These are phyloP conservation scores for Capsicum pubescens DNA, from an alignment of 257 asterid genomes.

Conservation along the genomic window DNA sequence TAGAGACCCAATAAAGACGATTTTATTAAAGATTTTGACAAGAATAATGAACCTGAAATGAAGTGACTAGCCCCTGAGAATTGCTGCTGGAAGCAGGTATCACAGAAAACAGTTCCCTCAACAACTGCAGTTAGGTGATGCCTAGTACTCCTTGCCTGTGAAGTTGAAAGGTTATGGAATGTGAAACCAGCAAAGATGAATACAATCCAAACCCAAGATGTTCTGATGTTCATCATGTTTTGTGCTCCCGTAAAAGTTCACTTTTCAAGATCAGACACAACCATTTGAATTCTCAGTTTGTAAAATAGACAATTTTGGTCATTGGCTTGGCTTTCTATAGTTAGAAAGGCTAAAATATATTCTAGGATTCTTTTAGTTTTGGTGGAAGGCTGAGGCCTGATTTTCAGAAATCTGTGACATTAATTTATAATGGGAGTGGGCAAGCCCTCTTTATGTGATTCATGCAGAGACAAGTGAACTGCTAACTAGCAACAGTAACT, in stretches of 20 bases:
- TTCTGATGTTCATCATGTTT: slow-evolving; percentile 28
- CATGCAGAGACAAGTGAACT: slow-evolving; percentile 31
- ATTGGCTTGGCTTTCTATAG: neutral
- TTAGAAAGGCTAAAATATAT: slow-evolving; percentile 12
- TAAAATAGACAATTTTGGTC: neutral
- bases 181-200: slow-evolving; percentile 15
- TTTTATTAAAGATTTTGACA: neutral
- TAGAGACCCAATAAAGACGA: neutral
- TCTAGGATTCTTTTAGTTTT: neutral
- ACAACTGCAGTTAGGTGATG: slow-evolving; percentile 25
- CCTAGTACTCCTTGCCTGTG: slow-evolving; percentile 7
- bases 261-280: slow-evolving; percentile 3
- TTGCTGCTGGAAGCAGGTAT: slow-evolving; percentile 34
- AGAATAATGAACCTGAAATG: slow-evolving; percentile 60
- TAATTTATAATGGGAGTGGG: slow-evolving; percentile 27
- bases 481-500: slow-evolving; percentile 24
- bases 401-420: neutral
- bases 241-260: neutral
- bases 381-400: neutral
- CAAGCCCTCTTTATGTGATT: slow-evolving; percentile 18
- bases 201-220: slow-evolving; percentile 27
- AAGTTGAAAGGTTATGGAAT: slow-evolving; percentile 22
- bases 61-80: slow-evolving; percentile 43
- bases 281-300: slow-evolving; percentile 24
- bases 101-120: slow-evolving; percentile 29